Evolutionary conservation across 2,329 filamentous ascomycete species (phyloP).

Genomic region (Pseudogymnoascus sp.): DNA sequence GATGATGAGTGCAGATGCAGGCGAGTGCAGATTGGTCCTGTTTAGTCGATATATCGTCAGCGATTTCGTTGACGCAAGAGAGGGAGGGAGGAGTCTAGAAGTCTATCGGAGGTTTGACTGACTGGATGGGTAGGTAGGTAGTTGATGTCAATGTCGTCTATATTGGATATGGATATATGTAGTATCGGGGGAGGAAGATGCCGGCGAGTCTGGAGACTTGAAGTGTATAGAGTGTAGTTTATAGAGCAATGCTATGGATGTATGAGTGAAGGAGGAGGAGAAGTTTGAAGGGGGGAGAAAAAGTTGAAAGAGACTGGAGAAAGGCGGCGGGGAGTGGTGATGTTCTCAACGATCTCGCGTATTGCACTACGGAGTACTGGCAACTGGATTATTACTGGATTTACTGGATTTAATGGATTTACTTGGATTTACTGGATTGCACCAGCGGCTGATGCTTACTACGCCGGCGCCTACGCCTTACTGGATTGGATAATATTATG

Average conservation of each 20-base stretch:
- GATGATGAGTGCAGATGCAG: not conserved
- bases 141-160: not conserved
- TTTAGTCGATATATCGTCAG: not conserved
- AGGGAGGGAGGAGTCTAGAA: not conserved
- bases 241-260: not conserved
- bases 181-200: no score
- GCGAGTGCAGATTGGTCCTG: not conserved
- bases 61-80: not conserved
- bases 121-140: not conserved
- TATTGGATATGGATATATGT: not conserved
- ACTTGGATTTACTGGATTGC: not conserved
- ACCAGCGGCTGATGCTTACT: slow-evolving; percentile 1
- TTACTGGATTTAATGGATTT: not conserved
- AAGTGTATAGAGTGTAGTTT: not conserved
- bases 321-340: not conserved
- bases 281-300: not conserved
- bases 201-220: not conserved
- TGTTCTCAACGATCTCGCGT: slow-evolving; percentile 3
- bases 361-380: not conserved
- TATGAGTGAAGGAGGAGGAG: no score
- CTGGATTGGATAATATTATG: not conserved
- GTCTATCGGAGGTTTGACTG: not conserved
- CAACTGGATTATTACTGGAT: not conserved
- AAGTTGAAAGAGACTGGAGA: not conserved
- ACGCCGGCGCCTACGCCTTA: not conserved